These are phyloP conservation scores for Acorus calamus DNA, from an alignment of 106 monocot genomes.

Conservation along the genomic window DNA sequence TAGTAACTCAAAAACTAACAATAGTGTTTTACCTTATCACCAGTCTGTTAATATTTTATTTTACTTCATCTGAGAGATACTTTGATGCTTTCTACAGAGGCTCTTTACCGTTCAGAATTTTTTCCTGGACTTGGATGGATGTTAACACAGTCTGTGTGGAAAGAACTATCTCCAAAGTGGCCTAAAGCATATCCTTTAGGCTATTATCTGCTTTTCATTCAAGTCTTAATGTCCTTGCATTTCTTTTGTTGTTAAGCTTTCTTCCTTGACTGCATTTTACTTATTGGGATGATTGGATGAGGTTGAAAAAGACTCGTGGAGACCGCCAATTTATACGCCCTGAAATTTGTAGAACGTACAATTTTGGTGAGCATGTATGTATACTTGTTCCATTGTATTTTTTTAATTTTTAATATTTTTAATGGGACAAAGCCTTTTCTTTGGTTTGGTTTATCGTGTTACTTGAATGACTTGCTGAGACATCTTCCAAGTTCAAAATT, in stretches of 20 bases:
- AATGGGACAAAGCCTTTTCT: background rate
- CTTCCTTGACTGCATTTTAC: conserved; percentile 73
- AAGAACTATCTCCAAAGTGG: conserved; percentile 96
- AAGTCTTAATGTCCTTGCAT: background rate
- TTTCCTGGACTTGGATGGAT: conserved; percentile 99
- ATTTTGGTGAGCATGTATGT: conserved; percentile 97
- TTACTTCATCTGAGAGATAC: too few species aligned
- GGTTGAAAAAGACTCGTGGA: conserved; percentile 81
- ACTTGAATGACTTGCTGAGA: too few species aligned
- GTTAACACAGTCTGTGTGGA: conserved; percentile 84
- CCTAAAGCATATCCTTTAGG: conserved; percentile 98
- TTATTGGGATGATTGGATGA: conserved; percentile 99
- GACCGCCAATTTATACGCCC: conserved; percentile 91
- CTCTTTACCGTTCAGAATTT: conserved; percentile 94
- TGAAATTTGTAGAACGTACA: conserved; percentile 98
- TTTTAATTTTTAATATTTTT: background rate
- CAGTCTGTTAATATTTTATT: background rate
- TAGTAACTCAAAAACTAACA: too few species aligned
- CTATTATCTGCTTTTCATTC: too few species aligned
- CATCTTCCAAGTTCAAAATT: too few species aligned
- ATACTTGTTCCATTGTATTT: background rate
- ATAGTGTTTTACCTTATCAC: background rate
- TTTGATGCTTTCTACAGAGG: conserved; percentile 30
- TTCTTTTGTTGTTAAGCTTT: background rate
- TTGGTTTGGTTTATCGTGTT: too few species aligned